Percentiles rank a stretch among this genome's conserved stretches.
Conservation (phyloP, 805 yeast genomes). For the Kodamaea nitidulidarum region DNA sequence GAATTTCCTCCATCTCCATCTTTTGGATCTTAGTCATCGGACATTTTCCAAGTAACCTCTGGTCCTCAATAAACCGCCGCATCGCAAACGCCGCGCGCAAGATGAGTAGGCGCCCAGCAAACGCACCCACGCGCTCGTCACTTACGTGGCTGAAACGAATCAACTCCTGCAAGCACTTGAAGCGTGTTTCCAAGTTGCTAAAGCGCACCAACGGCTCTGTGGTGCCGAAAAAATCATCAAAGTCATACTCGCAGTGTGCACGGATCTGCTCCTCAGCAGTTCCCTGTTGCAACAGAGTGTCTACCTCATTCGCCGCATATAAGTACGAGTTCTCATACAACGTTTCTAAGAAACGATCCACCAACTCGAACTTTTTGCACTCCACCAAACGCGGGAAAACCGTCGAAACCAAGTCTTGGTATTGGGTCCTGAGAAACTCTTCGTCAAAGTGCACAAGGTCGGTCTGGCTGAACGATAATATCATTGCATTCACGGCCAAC, state of each 20-base stretch:
- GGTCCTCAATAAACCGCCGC: conserved; percentile 61
- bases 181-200: conserved; percentile 47
- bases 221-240: conserved; percentile 57
- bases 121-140: conserved; percentile 16
- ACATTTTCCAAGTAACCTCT: conserved; percentile 49
- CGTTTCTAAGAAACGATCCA: conserved; percentile 29
- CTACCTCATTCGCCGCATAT: conserved; percentile 56
- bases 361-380: conserved; percentile 3
- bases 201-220: conserved; percentile 47
- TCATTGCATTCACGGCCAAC: conserved; percentile 38
- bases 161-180: conserved; percentile 50
- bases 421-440: conserved; percentile 43
- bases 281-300: conserved; percentile 23
- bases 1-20: conserved; percentile 49
- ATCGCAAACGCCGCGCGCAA: conserved; percentile 59
- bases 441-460: conserved; percentile 28
- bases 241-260: conserved; percentile 36
- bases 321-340: conserved; percentile 60
- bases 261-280: conserved; percentile 28
- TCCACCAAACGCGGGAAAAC: conserved; percentile 39
- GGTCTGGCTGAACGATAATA: conserved; percentile 33
- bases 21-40: conserved; percentile 69
- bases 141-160: conserved; percentile 36
- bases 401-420: conserved; percentile 34
- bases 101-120: conserved; percentile 37